Evolutionary conservation across 176 grass and related monocot species (phyloP).

Genomic region (Tuctoria greenei): DNA sequence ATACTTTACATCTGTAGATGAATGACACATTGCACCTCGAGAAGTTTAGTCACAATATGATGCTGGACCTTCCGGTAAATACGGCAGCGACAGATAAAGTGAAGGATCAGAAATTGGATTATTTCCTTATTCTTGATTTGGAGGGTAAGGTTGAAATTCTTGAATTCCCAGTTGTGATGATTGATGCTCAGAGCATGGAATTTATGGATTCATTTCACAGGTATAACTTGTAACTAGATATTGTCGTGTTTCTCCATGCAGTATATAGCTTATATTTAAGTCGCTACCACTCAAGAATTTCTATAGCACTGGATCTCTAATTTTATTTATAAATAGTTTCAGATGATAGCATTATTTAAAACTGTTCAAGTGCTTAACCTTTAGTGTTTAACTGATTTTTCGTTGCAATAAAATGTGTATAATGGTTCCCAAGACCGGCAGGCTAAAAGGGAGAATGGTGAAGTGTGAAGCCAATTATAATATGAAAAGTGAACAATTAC

Average conservation of each 20-base stretch:
- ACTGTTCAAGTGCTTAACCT: neutral
- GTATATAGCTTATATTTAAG: constrained; percentile 1
- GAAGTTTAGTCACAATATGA: constrained; percentile 82
- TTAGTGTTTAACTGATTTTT: neutral
- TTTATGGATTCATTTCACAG: constrained; percentile 89
- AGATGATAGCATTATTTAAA: neutral
- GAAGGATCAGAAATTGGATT: constrained; percentile 69
- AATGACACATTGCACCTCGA: constrained; percentile 64
- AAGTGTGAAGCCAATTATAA: neutral
- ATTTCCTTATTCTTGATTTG: constrained; percentile 88
- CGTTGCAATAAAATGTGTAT: neutral
- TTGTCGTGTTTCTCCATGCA: neutral
- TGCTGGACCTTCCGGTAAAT: constrained; percentile 59
- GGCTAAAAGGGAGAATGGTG: neutral
- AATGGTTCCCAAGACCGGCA: neutral
- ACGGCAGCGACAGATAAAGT: constrained; percentile 43
- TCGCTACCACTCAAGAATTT: neutral
- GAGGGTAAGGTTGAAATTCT: constrained; percentile 97
- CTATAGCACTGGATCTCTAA: neutral
- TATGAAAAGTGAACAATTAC: neutral
- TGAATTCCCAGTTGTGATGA: constrained; percentile 88
- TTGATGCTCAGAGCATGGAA: constrained; percentile 68
- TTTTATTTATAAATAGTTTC: neutral
- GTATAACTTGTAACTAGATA: constrained; percentile 45
- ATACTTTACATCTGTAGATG: constrained; percentile 51